Percentiles rank a stretch among this genome's conserved stretches.
phyloP scores from a whole-genome alignment of 345 rosid species.

The Pistacia atlantica region DNA sequence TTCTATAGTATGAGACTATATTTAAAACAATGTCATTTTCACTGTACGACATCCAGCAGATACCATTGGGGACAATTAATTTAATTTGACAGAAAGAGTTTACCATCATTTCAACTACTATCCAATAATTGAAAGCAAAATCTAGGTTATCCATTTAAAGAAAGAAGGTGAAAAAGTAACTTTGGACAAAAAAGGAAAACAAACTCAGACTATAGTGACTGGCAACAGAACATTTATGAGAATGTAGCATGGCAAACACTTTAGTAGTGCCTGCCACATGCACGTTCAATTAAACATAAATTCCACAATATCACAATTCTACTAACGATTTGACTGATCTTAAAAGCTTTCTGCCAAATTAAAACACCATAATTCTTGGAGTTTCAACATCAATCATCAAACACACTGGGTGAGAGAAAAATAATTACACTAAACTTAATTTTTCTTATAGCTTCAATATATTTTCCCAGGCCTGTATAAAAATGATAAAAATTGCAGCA shows the following conservation, averaged over 20 bases:
- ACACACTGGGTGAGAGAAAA: too few relatives aligned
- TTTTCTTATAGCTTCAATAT: too few relatives aligned
- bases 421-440: too few relatives aligned
- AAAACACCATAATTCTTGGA: neutral
- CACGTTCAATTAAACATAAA: neutral
- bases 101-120: neutral
- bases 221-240: neutral
- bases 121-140: neutral
- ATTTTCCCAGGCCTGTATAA: neutral
- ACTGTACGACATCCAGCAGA: neutral
- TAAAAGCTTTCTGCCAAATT: neutral
- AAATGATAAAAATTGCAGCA: neutral
- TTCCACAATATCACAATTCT: neutral
- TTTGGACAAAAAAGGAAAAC: neutral
- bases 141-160: neutral
- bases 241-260: neutral
- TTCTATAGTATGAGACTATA: too few relatives aligned
- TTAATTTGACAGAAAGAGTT: neutral
- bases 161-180: constrained; percentile 1
- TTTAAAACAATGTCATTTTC: neutral
- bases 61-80: neutral
- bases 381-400: neutral
- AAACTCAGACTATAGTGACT: neutral
- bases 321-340: neutral
- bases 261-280: neutral